Evolutionary conservation across 148 eudicot species (phyloP).

Genomic region (Oxyria digyna): DNA sequence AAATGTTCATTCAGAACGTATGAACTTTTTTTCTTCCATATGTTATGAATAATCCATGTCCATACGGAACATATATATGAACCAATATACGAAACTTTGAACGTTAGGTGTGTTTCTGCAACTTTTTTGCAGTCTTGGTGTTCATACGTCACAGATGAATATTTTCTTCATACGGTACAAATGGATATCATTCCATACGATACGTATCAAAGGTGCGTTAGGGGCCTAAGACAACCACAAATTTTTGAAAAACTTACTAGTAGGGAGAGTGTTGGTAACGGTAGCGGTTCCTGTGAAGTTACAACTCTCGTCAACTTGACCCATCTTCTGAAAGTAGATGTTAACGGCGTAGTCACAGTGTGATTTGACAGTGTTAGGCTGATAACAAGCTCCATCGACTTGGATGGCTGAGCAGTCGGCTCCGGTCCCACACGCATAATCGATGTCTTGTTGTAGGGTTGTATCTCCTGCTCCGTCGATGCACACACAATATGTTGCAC

Average conservation of each 20-base stretch:
- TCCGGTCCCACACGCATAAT: conserved; percentile 46
- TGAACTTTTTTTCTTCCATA: no score
- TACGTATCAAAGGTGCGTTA: no score
- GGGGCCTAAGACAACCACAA: no score
- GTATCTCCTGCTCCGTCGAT: conserved; percentile 26
- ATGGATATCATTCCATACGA: no score
- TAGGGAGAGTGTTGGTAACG: conserved; percentile 2
- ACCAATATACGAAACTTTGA: no score
- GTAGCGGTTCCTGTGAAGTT: conserved; percentile 27
- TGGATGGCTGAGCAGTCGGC: conserved; percentile 31
- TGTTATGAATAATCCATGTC: no score
- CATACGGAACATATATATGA: no score
- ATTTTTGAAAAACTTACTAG: conserved; percentile 17
- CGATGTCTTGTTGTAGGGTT: conserved; percentile 22
- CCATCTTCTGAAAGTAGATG: conserved; percentile 25
- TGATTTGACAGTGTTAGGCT: conserved; percentile 31
- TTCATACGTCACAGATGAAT: no score
- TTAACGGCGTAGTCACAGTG: conserved; percentile 39
- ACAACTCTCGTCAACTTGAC: conserved; percentile 19
- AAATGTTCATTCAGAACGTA: no score
- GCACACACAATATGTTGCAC: conserved; percentile 33
- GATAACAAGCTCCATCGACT: conserved; percentile 24
- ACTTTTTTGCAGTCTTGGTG: no score
- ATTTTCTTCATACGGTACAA: no score
- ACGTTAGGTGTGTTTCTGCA: no score